These are phyloP conservation scores for Solanum gandarillasii DNA, from an alignment of 257 asterid species.

Conservation along the genomic window DNA sequence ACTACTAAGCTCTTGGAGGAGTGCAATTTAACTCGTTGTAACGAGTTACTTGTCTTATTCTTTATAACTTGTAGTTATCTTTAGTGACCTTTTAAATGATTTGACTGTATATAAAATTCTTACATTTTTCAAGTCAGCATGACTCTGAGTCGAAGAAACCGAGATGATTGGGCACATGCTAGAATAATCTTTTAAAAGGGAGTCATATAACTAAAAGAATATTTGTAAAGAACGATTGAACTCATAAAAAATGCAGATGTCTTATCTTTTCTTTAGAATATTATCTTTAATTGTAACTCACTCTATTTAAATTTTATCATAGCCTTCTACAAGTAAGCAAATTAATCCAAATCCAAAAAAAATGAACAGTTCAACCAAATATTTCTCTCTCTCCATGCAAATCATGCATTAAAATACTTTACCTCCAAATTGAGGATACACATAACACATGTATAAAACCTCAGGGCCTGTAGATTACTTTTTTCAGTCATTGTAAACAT, in stretches of 20 bases:
- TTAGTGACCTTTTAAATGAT: not conserved
- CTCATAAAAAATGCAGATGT: not conserved
- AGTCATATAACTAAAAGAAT: not conserved
- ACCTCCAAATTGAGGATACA: not conserved
- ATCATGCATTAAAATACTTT: not conserved
- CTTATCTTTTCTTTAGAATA: not conserved
- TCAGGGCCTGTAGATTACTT: not conserved
- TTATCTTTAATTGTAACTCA: not conserved
- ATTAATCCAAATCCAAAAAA: not conserved
- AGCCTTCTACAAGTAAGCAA: not conserved
- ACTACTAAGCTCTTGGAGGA: not conserved
- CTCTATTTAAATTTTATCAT: not conserved
- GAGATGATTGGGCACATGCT: not conserved
- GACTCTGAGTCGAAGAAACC: not conserved
- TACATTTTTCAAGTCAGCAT: not conserved
- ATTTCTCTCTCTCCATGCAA: not conserved
- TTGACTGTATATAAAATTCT: not conserved
- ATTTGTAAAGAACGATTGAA: not conserved
- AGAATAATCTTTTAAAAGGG: not conserved
- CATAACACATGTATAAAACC: not conserved
- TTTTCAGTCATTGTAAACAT: not conserved
- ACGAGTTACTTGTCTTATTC: not conserved
- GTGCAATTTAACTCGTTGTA: not conserved
- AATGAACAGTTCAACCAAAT: not conserved
- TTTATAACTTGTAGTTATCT: not conserved